Conservation (phyloP, 306 rosid genomes). For the Citrullus mucosospermus region DNA sequence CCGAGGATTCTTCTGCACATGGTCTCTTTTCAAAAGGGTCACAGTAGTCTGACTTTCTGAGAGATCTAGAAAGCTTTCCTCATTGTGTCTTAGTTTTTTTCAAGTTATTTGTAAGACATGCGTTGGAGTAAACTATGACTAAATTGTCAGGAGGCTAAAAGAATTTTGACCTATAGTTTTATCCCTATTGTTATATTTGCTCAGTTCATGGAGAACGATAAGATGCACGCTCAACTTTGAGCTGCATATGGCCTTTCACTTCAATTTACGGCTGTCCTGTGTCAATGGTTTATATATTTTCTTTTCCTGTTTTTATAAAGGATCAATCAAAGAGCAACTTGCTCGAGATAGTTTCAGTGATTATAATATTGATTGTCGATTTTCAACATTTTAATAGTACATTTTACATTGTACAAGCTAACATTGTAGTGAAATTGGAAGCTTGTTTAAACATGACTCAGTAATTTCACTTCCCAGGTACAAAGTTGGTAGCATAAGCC, state of each 20-base stretch:
- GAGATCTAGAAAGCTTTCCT: not conserved
- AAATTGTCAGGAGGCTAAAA: not conserved
- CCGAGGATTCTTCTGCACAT: not conserved
- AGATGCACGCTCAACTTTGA: not conserved
- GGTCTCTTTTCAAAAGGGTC: not conserved
- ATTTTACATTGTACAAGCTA: not conserved
- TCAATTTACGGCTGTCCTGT: not conserved
- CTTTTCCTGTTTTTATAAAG: not conserved
- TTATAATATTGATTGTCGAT: not conserved
- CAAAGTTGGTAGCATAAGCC: slow-evolving; percentile 23
- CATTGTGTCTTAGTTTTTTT: not conserved
- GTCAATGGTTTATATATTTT: not conserved
- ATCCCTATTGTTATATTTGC: not conserved
- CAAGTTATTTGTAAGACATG: not conserved
- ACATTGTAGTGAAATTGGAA: not conserved
- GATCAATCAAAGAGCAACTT: not conserved
- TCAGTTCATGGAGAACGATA: not conserved
- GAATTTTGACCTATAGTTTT: not conserved
- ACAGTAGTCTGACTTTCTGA: not conserved
- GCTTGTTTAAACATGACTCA: not conserved
- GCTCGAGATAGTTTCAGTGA: not conserved
- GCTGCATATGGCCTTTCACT: not conserved
- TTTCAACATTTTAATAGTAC: not conserved
- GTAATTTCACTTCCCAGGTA: slow-evolving; percentile 21
- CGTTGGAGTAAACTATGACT: not conserved